Conservation (phyloP, 306 rosid species). For the Cajanus cajan region DNA sequence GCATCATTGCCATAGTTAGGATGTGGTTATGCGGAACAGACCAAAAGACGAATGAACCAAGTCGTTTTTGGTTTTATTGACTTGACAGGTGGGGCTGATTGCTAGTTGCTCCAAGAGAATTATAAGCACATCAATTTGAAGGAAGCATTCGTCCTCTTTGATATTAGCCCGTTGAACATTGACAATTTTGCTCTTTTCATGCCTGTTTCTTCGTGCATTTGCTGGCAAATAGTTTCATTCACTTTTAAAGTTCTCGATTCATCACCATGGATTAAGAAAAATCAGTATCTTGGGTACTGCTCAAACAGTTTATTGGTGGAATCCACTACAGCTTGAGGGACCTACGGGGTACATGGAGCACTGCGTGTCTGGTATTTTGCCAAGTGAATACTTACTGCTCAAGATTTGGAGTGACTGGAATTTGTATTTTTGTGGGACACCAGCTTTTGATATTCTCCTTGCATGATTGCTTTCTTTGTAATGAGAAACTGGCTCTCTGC, state of each 20-base stretch:
- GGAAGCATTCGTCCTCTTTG: slow-evolving; percentile 18
- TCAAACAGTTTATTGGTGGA: slow-evolving; percentile 26
- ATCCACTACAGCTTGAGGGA: slow-evolving; percentile 37
- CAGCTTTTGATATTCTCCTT: slow-evolving; percentile 31
- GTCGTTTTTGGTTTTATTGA: slow-evolving; percentile 32
- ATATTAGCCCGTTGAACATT: slow-evolving; percentile 16
- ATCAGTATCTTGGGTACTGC: slow-evolving; percentile 3
- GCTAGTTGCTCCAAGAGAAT: slow-evolving; percentile 14
- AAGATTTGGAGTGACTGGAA: slow-evolving; percentile 27
- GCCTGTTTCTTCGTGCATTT: slow-evolving; percentile 30
- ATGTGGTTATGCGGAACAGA: slow-evolving; percentile 40
- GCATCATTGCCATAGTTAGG: slow-evolving; percentile 40
- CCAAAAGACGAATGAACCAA: slow-evolving; percentile 30
- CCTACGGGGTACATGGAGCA: slow-evolving; percentile 38
- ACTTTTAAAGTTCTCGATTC: slow-evolving; percentile 2
- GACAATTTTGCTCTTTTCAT: slow-evolving; percentile 17
- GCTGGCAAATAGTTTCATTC: slow-evolving; percentile 13
- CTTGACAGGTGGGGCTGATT: slow-evolving; percentile 47
- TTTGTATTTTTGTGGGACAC: slow-evolving; percentile 43
- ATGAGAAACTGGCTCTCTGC: slow-evolving; percentile 19
- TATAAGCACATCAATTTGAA: slow-evolving; percentile 31
- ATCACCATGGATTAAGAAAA: slow-evolving; percentile 25
- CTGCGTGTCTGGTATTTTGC: slow-evolving; percentile 28
- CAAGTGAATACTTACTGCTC: slow-evolving; percentile 33
- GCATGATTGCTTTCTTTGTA: slow-evolving; percentile 36